Evolutionary conservation across 768 basidiomycete species (phyloP), one percentile per base, ranked within the genome.

Genomic region (Calocera viscosa): DNA sequence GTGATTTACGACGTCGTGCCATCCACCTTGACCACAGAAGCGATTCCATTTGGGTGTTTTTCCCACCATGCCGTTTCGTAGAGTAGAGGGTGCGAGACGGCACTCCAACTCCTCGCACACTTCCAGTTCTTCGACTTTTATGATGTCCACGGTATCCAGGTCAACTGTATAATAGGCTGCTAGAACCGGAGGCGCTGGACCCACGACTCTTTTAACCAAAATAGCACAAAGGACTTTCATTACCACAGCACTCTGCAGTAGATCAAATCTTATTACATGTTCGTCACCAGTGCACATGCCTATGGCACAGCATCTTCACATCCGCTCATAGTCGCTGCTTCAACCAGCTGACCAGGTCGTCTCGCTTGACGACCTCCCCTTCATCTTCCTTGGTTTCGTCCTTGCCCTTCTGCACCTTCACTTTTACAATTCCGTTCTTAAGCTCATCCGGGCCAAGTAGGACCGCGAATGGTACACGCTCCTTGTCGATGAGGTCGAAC

Each of bases 401-500:
- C 72, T 83, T 83, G 60, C 78, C 77, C 17, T 70, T 71, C 76
- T 98, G 95, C 75, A 94, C 88, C 79, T 97, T 97, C 67, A 99
- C 90, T 39, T 86, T 84, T 33, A 96, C 92, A 40, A 89, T 77
- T 2, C 95, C 96, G 53, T 83, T 82, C 72, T 85, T 86, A 66
- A 93, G 78, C 78, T 99, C 95, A 67, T 89, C 87, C 0, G 82
- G 83, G 10, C 93, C 94, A n/a, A 98, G 78, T 70, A 98, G 90
- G 67, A 97, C 82, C 1, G 89, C 94, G 76, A 92, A 96, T 0
- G 94, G 95, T 43, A 91, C 91, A 70, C 91, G 88, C 72, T 97
- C 94, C 73, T 80, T 86, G 78, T 96, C 96, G 30, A 89, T 90
- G 0, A 88, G 87, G 24, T 89, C 89, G 74, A 95, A 97, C 73